Evolutionary conservation across 2,329 filamentous ascomycete species (phyloP), one percentile per base, ranked within the genome.

Genomic region (Xylaria hypoxylon): DNA sequence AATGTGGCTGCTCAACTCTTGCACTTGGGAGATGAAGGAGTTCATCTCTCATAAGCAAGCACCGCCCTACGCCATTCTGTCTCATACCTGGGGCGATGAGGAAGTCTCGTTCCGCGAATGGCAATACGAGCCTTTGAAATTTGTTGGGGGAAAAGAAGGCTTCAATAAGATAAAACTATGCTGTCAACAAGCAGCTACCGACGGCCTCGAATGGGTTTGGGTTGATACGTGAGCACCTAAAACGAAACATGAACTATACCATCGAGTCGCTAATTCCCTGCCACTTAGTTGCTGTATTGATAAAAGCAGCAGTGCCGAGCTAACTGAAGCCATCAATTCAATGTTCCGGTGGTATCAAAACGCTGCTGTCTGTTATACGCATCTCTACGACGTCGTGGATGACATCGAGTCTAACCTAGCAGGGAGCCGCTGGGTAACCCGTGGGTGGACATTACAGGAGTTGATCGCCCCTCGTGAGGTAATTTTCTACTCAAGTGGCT

Each of bases 291-390:
- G 70, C 48, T 74, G 73, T 42, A 74, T 76, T 26, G 71, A 76
- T 45, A 75, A 76, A 51, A 56, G 53, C 5, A 72, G 71, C 45
- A 75, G 72, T 47, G 71, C 73, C 10, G 73, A 76, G 52, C 68
- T 76, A 2, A 71, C 70, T 5, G 74, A 75, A 52, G 67, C 73
- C 22, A 72, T 59, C 2, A 64, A 64, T 53, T 60, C 62, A 3
- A 65, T 65, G 73, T 75, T 70, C 22, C 61, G 66, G 3, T 76
- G 74, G 74, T 76, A 76, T 33, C 45, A 51, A 17, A 17, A 45
- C 8, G 64, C 74, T 5, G 33, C 11, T 2, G 38, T 74, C 2
- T 76, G 74, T 62, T 75, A 73, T 17, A 71, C 67, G 0, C 75
- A 74, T 40, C 67, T 76, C 2, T 22, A 38, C 59, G 50, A 71